These are phyloP conservation scores for Volvariella volvacea DNA, from an alignment of 1,284 basidiomycete species.

Conservation along the genomic window DNA sequence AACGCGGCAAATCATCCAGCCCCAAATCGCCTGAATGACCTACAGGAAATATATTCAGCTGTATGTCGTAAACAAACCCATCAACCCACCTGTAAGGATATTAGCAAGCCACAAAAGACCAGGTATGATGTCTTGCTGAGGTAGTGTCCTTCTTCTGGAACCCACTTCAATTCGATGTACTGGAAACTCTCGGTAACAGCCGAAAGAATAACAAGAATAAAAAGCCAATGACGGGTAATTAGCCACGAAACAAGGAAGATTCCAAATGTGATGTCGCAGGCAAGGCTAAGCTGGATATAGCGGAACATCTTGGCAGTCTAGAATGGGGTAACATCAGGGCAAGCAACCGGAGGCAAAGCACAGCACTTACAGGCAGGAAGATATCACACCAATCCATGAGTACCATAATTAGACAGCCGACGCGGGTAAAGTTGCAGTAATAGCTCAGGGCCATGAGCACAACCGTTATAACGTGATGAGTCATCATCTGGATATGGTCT, in stretches of 20 bases:
- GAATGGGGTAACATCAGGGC: slow-evolving; percentile 6
- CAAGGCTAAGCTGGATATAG: slow-evolving; percentile 61
- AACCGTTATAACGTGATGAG: slow-evolving; percentile 90
- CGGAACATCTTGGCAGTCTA: slow-evolving; percentile 92
- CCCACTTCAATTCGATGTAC: slow-evolving; percentile 52
- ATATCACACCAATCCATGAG: slow-evolving; percentile 95
- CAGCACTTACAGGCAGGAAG: slow-evolving; percentile 72
- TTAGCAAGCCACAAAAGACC: slow-evolving; percentile 52
- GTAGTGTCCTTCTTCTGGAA: slow-evolving; percentile 52
- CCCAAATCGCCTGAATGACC: slow-evolving; percentile 80
- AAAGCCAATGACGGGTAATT: slow-evolving; percentile 78
- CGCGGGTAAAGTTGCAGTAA: slow-evolving; percentile 76
- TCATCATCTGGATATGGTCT: slow-evolving; percentile 95
- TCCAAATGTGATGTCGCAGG: slow-evolving; percentile 76
- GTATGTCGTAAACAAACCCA: slow-evolving; percentile 11
- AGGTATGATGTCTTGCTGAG: slow-evolving; percentile 38
- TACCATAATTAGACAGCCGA: slow-evolving; percentile 84
- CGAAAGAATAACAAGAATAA: slow-evolving; percentile 64
- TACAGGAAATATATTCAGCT: slow-evolving; percentile 20
- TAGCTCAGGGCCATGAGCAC: slow-evolving; percentile 77
- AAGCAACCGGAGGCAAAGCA: slow-evolving; percentile 5
- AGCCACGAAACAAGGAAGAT: slow-evolving; percentile 88
- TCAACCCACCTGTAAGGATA: slow-evolving; percentile 51
- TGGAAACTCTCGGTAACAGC: slow-evolving; percentile 42
- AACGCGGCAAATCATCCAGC: slow-evolving; percentile 77